These are phyloP conservation scores for Phytopythium mirpurense DNA, from an alignment of 352 stramenopile species.

Conservation along the genomic window DNA sequence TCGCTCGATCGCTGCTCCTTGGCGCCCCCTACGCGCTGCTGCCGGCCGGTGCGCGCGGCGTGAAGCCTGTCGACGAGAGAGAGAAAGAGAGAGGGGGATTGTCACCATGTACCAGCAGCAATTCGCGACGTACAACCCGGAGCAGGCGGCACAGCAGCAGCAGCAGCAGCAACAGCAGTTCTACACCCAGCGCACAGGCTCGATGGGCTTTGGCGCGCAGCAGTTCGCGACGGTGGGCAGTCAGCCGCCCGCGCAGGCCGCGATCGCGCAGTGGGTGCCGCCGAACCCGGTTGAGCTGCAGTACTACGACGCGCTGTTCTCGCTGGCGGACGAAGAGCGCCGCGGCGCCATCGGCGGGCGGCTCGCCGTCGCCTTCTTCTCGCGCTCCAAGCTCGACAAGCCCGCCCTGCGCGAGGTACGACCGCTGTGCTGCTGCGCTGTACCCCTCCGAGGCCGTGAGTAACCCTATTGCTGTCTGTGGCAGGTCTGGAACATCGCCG, in stretches of 20 bases:
- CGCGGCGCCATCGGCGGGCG: constrained; percentile 82
- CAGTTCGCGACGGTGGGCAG: constrained; percentile 32
- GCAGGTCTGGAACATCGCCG: constrained; percentile 79
- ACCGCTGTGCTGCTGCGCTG: background rate
- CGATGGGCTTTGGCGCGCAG: constrained; percentile 16
- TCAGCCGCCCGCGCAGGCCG: constrained; percentile 4
- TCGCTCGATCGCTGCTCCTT: background rate
- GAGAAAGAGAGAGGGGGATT: background rate
- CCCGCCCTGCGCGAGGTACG: constrained; percentile 57
- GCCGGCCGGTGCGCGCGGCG: background rate
- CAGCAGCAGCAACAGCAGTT: constrained; percentile 45
- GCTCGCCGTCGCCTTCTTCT: constrained; percentile 92
- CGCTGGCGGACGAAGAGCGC: constrained; percentile 80
- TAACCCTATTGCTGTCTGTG: constrained; percentile 1
- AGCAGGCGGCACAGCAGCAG: constrained; percentile 4
- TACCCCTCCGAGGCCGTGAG: background rate
- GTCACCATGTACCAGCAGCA: constrained; percentile 43
- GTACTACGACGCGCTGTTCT: constrained; percentile 91
- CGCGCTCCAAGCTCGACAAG: constrained; percentile 88
- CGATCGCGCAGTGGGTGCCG: constrained; percentile 42
- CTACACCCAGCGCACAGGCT: constrained; percentile 27
- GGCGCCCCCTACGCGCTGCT: background rate
- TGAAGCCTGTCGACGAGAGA: background rate
- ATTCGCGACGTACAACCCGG: constrained; percentile 43
- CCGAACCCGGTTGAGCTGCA: constrained; percentile 59